phyloP scores from a whole-genome alignment of 306 rosid species.

The Coriaria nepalensis region DNA sequence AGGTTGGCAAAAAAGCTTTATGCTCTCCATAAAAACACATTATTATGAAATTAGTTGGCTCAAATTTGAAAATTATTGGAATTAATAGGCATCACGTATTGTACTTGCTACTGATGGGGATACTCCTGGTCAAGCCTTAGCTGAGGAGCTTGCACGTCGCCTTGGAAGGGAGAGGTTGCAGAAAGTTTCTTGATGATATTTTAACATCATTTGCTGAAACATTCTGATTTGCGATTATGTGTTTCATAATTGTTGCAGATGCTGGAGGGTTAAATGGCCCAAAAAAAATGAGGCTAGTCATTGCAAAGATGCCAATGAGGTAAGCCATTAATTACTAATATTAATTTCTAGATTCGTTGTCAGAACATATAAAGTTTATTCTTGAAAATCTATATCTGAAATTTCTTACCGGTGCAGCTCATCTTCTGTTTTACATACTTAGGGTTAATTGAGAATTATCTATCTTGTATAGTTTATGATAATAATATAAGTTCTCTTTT shows the following conservation, averaged over 20 bases:
- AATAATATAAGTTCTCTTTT: too few relatives aligned
- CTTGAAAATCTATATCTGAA: too few relatives aligned
- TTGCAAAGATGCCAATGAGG: conserved; percentile 98
- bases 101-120: conserved; percentile 95
- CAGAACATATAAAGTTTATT: too few relatives aligned
- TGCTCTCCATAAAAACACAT: conserved; percentile 11
- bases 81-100: conserved; percentile 69
- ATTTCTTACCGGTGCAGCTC: too few relatives aligned
- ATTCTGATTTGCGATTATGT: too few relatives aligned
- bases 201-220: too few relatives aligned
- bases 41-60: conserved; percentile 3
- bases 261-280: conserved; percentile 97
- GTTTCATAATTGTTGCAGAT: conserved; percentile 47
- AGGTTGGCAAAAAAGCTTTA: conserved; percentile 34
- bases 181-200: too few relatives aligned
- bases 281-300: conserved; percentile 32
- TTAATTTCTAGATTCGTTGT: too few relatives aligned
- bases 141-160: conserved; percentile 98
- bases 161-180: conserved; percentile 92
- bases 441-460: too few relatives aligned
- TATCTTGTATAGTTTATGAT: too few relatives aligned
- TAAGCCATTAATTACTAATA: too few relatives aligned
- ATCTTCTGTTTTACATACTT: too few relatives aligned
- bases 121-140: conserved; percentile 90
- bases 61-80: conserved; percentile 11